Evolutionary conservation across 1,139 yeast species (phyloP).

Genomic region (Debaryomycetaceae sp.): DNA sequence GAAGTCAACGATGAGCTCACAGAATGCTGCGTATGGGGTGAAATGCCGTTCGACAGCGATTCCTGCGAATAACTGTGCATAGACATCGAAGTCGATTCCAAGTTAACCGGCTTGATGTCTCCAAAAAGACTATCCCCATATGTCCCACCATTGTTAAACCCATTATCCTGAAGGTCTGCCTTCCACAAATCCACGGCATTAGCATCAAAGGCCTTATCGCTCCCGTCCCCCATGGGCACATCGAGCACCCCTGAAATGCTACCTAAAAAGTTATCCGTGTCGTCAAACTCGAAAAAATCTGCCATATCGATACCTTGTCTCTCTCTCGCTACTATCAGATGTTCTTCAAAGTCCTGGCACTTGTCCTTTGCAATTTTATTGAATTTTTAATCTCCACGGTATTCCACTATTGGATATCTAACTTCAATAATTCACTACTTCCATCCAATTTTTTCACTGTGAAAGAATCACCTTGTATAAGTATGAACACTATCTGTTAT

Average conservation of each 20-base stretch:
- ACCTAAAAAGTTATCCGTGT: conserved; percentile 34
- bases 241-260: conserved; percentile 26
- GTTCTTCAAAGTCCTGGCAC: too few relatives aligned
- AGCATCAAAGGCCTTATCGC: background rate
- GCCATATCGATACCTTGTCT: too few relatives aligned
- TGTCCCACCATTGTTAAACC: background rate
- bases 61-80: conserved; percentile 16
- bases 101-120: background rate
- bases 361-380: too few relatives aligned
- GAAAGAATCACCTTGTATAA: too few relatives aligned
- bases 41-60: conserved; percentile 17
- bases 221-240: conserved; percentile 5
- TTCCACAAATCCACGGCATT: conserved; percentile 1
- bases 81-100: conserved; percentile 10
- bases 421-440: too few relatives aligned
- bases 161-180: background rate
- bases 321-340: too few relatives aligned
- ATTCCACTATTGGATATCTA: too few relatives aligned
- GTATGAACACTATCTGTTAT: too few relatives aligned
- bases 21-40: conserved; percentile 28
- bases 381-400: too few relatives aligned
- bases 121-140: conserved; percentile 2
- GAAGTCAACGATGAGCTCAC: conserved; percentile 31
- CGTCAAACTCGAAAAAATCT: conserved; percentile 26
- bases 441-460: too few relatives aligned